Conservation (phyloP, 345 rosid genomes). For the Linum usitatissimum region DNA sequence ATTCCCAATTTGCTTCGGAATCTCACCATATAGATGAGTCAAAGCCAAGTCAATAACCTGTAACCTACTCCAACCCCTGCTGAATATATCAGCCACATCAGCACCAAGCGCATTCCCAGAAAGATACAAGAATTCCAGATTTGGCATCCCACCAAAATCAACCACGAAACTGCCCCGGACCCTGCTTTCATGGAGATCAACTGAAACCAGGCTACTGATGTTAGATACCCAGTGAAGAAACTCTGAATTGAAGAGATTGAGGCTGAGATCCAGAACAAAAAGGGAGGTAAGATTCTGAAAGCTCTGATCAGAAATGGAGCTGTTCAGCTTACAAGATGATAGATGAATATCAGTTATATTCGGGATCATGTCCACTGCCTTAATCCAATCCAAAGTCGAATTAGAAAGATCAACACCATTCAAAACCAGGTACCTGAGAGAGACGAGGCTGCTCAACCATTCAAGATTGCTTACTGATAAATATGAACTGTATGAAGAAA, state of each 20-base stretch:
- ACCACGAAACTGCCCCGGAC: conserved; percentile 33
- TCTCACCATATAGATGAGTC: neutral
- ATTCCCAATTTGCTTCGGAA: neutral
- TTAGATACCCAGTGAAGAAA: conserved; percentile 13
- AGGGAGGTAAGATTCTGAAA: conserved; percentile 16
- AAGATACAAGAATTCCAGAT: neutral
- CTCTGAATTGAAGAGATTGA: conserved; percentile 10
- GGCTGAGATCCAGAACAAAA: conserved; percentile 14
- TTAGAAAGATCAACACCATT: conserved; percentile 15
- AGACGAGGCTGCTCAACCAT: conserved; percentile 30
- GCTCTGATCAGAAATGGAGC: conserved; percentile 15
- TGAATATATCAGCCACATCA: neutral
- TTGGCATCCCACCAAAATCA: conserved; percentile 7
- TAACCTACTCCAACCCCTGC: neutral
- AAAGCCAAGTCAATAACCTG: neutral
- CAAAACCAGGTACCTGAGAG: conserved; percentile 19
- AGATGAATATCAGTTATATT: conserved; percentile 25
- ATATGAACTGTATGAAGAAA: conserved; percentile 14
- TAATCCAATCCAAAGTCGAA: conserved; percentile 14
- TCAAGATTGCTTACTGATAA: conserved; percentile 19
- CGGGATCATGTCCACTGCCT: conserved; percentile 14
- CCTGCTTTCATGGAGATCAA: conserved; percentile 7
- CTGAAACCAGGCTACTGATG: conserved; percentile 12
- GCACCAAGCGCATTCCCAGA: neutral
- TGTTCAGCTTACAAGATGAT: conserved; percentile 16